phyloP scores from a whole-genome alignment of 305 asterid species.

The Stenogyne calaminthoides region DNA sequence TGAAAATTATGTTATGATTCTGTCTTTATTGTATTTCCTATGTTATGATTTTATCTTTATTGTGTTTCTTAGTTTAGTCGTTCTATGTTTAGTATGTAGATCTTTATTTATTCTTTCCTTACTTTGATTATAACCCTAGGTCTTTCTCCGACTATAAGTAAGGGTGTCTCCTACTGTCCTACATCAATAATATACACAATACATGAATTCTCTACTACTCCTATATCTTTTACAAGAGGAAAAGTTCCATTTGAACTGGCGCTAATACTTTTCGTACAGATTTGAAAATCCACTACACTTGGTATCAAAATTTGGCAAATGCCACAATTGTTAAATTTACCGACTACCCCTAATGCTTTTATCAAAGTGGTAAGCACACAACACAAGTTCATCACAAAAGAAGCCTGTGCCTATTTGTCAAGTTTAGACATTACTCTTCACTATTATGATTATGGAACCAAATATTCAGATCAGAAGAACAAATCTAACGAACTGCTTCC shows the following conservation, averaged over 20 bases:
- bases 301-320: not conserved
- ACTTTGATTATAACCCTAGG: too few species aligned
- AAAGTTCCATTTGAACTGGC: not conserved
- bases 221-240: not conserved
- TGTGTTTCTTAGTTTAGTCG: too few species aligned
- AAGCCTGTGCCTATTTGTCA: not conserved
- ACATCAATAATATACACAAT: too few species aligned
- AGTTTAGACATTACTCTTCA: not conserved
- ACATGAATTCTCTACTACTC: too few species aligned
- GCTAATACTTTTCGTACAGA: not conserved
- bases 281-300: not conserved
- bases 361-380: not conserved
- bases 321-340: not conserved
- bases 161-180: too few species aligned
- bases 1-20: too few species aligned
- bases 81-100: too few species aligned
- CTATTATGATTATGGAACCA: not conserved
- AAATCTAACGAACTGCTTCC: not conserved
- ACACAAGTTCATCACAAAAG: not conserved
- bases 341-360: not conserved
- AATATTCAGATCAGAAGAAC: slow-evolving; percentile 14
- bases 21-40: too few species aligned
- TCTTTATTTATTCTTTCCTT: too few species aligned
- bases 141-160: too few species aligned
- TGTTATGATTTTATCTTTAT: too few species aligned